Base-by-base conservation (phyloP, 148 eudicot species). In the Persicaria maculosa region DNA sequence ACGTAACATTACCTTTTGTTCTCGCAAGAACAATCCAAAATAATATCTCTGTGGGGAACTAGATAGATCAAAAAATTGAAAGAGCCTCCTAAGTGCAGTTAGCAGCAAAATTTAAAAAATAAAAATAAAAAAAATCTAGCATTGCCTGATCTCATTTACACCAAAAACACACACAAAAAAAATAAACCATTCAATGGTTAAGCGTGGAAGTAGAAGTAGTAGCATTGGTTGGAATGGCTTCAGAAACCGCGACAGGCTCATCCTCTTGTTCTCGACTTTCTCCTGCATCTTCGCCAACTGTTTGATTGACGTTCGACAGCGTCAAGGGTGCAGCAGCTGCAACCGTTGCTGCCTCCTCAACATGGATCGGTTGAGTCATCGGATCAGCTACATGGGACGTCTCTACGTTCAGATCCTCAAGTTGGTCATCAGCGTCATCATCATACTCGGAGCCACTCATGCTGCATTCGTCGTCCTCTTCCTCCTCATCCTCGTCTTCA, bases 361-460 rank as follows among this genome's bases (percentile, higher is more conserved):
- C 58, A 6, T 20, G 43, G 44, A 43, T 52, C 17, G 57, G 9
- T 72, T 19, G 71, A 72, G 15, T 77, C 68, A n/a, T 54, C 48
- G 44, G 53, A 44, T 82, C 83, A 48, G 50, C 67, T 54, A 77
- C 78, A 2, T 71, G 59, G 19, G 75, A 77, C 14, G 81, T 61
- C 69, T 80, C 89, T 44, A 57, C 10, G 47, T 84, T 80, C 6
- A 80, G 73, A 61, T 78, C 84, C 31, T 68, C 75, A 6, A 72
- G 77, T 72, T 75, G 76, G 8, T 77, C 82, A 40, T 72, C 77
- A 14, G 79, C 88, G 64, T 79, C 74, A 71, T 79, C 79, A 2
- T 79, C 78, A 4, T 78, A 76, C n/a, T 73, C 75, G 15, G 61
- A 72, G 12, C 78, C 82, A 74, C 81, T 79, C 78, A 76, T 80